phyloP scores from a whole-genome alignment of 139 green algal genomes.

The Choricystis sp. region DNA sequence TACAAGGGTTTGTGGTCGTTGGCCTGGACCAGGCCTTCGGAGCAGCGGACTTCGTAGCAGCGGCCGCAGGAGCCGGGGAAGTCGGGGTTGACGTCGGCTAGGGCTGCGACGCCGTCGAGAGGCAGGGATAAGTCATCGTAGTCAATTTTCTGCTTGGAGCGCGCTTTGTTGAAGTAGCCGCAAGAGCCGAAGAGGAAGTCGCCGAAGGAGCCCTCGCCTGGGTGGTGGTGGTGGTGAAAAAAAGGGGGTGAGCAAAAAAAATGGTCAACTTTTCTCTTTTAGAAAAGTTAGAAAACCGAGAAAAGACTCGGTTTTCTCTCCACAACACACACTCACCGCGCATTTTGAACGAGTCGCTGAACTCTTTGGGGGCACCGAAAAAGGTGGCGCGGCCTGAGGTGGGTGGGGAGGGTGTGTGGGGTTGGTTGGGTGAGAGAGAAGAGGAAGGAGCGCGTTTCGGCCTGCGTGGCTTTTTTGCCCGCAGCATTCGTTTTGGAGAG shows the following conservation, averaged over 20 bases:
- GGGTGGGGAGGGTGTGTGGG: background rate
- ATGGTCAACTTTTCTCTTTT: too few species aligned
- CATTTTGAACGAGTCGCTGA: conserved; percentile 1
- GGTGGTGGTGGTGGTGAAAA: too few species aligned
- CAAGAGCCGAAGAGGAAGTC: conserved; percentile 8
- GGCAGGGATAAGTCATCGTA: conserved; percentile 4
- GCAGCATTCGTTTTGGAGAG: too few species aligned
- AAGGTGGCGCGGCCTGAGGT: conserved; percentile 15
- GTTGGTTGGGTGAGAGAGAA: background rate
- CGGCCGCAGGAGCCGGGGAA: conserved; percentile 25
- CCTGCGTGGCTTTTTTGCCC: too few species aligned
- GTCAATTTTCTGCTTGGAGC: background rate
- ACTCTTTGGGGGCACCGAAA: conserved; percentile 7
- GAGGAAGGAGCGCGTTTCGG: too few species aligned
- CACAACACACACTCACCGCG: too few species aligned
- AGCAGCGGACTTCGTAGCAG: conserved; percentile 19
- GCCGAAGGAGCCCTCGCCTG: conserved; percentile 6
- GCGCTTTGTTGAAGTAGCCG: conserved; percentile 3
- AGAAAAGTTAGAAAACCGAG: too few species aligned
- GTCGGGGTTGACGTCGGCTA: conserved; percentile 18
- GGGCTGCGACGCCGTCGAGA: conserved; percentile 4
- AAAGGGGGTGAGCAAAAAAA: too few species aligned
- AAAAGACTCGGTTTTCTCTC: too few species aligned
- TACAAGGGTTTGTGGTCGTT: conserved; percentile 3
- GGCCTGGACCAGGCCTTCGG: conserved; percentile 4